Conservation (phyloP, 2,329 filamentous ascomycete species). For the Orbilia quercus region DNA sequence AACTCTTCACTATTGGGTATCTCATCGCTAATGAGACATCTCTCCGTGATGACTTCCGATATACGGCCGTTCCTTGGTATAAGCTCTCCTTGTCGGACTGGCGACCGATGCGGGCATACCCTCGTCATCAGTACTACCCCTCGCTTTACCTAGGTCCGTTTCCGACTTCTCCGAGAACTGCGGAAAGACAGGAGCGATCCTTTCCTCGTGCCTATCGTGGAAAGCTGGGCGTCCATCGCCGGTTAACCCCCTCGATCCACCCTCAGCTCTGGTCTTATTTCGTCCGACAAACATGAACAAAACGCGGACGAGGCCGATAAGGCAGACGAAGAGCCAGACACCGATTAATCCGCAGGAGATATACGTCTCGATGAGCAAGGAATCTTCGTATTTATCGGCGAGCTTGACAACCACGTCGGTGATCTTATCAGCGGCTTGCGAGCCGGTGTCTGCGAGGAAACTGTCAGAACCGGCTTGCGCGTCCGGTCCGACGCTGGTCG, state of each 20-base stretch:
- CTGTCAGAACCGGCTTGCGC: conserved; percentile 68
- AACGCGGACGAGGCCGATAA: conserved; percentile 78
- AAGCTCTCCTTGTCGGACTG: conserved; percentile 37
- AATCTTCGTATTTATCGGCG: conserved; percentile 73
- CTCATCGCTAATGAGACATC: conserved; percentile 13
- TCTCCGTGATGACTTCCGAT: conserved; percentile 39
- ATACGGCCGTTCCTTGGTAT: conserved; percentile 24
- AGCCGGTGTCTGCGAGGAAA: conserved; percentile 81
- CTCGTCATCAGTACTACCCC: conserved; percentile 21
- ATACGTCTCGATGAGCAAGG: conserved; percentile 79
- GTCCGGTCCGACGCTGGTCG: conserved; percentile 71
- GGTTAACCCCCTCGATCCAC: conserved; percentile 59
- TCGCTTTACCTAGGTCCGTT: conserved; percentile 19
- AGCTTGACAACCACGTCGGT: conserved; percentile 79
- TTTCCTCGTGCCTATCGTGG: conserved; percentile 22
- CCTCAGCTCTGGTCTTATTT: conserved; percentile 72
- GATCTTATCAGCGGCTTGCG: conserved; percentile 81
- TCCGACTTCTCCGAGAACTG: conserved; percentile 53
- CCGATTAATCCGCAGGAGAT: conserved; percentile 80
- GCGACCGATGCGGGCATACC: conserved; percentile 20
- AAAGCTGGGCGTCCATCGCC: conserved; percentile 35
- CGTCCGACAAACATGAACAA: conserved; percentile 71
- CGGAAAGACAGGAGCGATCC: conserved; percentile 41
- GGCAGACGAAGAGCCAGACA: conserved; percentile 80
- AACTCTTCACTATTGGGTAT: neutral